phyloP scores from a whole-genome alignment of 768 basidiomycete genomes.

The Amanita jacksonii region DNA sequence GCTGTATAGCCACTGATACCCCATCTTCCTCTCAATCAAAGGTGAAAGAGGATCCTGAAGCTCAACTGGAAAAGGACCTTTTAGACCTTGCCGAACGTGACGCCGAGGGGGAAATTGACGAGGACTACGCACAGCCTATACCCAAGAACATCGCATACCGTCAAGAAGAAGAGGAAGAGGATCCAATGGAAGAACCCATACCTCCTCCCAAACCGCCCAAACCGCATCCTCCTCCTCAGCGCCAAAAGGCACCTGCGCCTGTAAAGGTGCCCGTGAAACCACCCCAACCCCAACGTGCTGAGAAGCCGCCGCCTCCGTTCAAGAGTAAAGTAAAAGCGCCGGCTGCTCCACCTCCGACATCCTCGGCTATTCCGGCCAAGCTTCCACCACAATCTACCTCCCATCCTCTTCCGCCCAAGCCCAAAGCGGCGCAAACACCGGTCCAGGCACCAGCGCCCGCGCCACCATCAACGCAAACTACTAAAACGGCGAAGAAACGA shows the following conservation, averaged over 20 bases:
- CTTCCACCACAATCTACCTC: slow-evolving; percentile 10
- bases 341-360: slow-evolving; percentile 19
- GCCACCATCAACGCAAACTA: slow-evolving; percentile 7
- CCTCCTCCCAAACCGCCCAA: slow-evolving; percentile 22
- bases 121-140: slow-evolving; percentile 34
- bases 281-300: slow-evolving; percentile 21
- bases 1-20: slow-evolving; percentile 15
- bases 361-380: slow-evolving; percentile 13
- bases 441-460: background rate
- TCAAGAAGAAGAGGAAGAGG: slow-evolving; percentile 29
- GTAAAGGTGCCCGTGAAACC: slow-evolving; percentile 17
- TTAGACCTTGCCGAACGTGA: slow-evolving; percentile 11
- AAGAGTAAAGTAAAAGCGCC: slow-evolving; percentile 17
- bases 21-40: slow-evolving; percentile 14
- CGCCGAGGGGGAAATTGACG: slow-evolving; percentile 25
- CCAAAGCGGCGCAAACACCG: background rate
- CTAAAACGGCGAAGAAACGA: slow-evolving; percentile 14
- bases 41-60: slow-evolving; percentile 13
- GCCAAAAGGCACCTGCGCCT: background rate
- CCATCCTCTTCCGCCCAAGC: slow-evolving; percentile 10
- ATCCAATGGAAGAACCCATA: slow-evolving; percentile 19
- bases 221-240: slow-evolving; percentile 16
- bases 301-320: slow-evolving; percentile 12
- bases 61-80: slow-evolving; percentile 21
- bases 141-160: slow-evolving; percentile 17